phyloP scores from a whole-genome alignment of 1,284 basidiomycete genomes.

The Cryptococcus floricola region DNA sequence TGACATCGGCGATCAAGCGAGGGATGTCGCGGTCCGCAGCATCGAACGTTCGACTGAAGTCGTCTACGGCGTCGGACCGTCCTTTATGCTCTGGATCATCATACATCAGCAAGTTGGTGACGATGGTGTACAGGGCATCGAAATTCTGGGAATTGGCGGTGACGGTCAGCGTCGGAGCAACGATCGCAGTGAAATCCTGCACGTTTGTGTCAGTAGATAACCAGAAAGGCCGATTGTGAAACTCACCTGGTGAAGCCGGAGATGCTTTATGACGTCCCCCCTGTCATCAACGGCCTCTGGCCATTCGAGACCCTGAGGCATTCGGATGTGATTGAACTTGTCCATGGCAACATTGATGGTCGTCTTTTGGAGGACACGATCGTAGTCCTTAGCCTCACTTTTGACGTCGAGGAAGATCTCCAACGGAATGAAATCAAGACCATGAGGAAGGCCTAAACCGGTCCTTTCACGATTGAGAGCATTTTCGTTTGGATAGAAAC shows the following conservation, averaged over 20 bases:
- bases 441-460: conserved; percentile 33
- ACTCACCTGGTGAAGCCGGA: conserved; percentile 73
- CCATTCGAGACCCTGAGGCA: conserved; percentile 63
- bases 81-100: conserved; percentile 78
- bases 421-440: conserved; percentile 64
- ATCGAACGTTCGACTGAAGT: conserved; percentile 83
- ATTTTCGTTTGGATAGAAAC: conserved; percentile 67
- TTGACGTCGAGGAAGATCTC: conserved; percentile 82
- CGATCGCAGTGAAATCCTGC: conserved; percentile 74
- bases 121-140: conserved; percentile 78
- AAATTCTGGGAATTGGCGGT: conserved; percentile 83
- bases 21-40: conserved; percentile 69
- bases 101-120: conserved; percentile 82
- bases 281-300: conserved; percentile 41
- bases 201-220: background rate
- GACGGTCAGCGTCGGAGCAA: conserved; percentile 83
- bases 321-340: conserved; percentile 86
- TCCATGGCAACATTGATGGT: conserved; percentile 84
- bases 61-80: conserved; percentile 72
- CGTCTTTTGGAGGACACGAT: conserved; percentile 85
- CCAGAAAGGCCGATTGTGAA: background rate
- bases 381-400: conserved; percentile 76
- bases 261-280: conserved; percentile 58
- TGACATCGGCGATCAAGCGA: conserved; percentile 64
- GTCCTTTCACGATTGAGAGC: conserved; percentile 23